Conservation (phyloP, 2,329 filamentous ascomycete genomes). For the Sporothrix luriei region DNA sequence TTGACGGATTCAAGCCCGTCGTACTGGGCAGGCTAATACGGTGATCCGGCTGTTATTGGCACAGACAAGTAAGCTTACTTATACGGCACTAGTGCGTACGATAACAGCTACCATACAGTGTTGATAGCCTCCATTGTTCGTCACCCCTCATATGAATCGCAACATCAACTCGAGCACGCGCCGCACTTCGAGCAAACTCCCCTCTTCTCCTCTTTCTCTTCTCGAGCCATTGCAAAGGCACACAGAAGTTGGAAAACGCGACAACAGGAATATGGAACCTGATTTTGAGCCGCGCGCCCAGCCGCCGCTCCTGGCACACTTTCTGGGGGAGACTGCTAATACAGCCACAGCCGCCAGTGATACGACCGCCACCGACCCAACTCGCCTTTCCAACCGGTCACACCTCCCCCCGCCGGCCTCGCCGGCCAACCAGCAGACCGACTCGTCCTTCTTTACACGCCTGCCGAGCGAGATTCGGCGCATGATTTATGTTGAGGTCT, state of each 20-base stretch:
- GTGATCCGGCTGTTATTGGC: background rate
- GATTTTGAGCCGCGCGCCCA: background rate
- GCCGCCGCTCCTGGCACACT: conserved; percentile 22
- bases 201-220: background rate
- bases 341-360: background rate
- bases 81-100: background rate
- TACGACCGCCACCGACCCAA: too few relatives aligned
- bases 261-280: background rate
- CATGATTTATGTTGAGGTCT: conserved; percentile 41
- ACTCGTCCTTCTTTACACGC: conserved; percentile 39
- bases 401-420: background rate
- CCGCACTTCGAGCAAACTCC: background rate
- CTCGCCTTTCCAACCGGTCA: background rate
- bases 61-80: background rate
- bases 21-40: background rate
- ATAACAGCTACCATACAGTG: background rate
- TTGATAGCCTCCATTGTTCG: background rate
- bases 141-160: conserved; percentile 10
- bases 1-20: background rate
- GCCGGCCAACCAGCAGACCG: conserved; percentile 51
- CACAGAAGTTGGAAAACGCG: background rate
- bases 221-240: background rate
- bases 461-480: conserved; percentile 42
- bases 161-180: background rate
- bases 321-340: background rate